Percentiles rank a stretch among this genome's conserved stretches.
Evolutionary conservation across 495 filamentous ascomycete species (phyloP).

Genomic region (Daldinia caldariorum): DNA sequence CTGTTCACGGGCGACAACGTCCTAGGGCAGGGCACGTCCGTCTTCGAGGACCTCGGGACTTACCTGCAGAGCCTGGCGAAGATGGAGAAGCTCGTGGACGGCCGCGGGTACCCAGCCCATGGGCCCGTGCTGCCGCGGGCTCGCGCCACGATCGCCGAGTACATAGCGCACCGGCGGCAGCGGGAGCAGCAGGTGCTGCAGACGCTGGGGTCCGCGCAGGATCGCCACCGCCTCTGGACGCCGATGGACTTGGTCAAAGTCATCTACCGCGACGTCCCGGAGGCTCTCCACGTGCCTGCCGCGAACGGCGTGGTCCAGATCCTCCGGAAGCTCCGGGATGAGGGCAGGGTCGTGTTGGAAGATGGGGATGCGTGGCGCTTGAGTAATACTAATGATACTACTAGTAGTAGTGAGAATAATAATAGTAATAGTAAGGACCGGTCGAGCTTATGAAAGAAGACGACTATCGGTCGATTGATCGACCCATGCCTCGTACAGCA

Average conservation of each 20-base stretch:
- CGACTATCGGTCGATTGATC: neutral
- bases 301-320: slow-evolving; percentile 74
- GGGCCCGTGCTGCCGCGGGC: slow-evolving; percentile 78
- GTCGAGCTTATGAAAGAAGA: slow-evolving; percentile 52
- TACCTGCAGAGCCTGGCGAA: slow-evolving; percentile 78
- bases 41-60: slow-evolving; percentile 81
- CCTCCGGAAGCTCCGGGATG: slow-evolving; percentile 72
- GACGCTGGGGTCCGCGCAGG: slow-evolving; percentile 61
- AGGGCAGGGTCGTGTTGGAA: slow-evolving; percentile 67
- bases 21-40: slow-evolving; percentile 90
- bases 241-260: slow-evolving; percentile 83
- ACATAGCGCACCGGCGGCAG: slow-evolving; percentile 80
- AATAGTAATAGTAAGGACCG: slow-evolving; percentile 40
- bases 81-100: slow-evolving; percentile 72
- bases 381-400: too few relatives aligned
- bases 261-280: slow-evolving; percentile 82
- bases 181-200: slow-evolving; percentile 84
- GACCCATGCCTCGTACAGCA: neutral
- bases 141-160: slow-evolving; percentile 73
- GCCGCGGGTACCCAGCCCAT: slow-evolving; percentile 89
- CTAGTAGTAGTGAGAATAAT: too few relatives aligned
- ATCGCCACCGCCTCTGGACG: slow-evolving; percentile 62
- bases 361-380: slow-evolving; percentile 65
- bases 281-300: slow-evolving; percentile 77
- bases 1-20: slow-evolving; percentile 97